These are phyloP conservation scores for Neurospora africana DNA, from an alignment of 495 filamentous ascomycete genomes.

Conservation along the genomic window DNA sequence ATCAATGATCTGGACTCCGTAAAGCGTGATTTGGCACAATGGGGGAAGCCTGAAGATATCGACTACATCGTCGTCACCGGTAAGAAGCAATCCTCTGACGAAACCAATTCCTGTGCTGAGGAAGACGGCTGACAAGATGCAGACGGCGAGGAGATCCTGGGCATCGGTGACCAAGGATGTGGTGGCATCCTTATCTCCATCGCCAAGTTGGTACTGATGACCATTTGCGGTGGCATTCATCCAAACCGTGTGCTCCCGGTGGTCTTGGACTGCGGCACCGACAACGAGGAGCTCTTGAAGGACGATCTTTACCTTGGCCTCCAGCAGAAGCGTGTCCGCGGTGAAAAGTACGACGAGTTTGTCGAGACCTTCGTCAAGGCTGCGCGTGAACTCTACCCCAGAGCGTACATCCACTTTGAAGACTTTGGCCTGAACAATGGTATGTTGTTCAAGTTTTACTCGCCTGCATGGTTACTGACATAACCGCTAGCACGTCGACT, in stretches of 20 bases:
- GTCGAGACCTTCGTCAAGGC: constrained; percentile 63
- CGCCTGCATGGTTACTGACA: background rate
- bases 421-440: constrained; percentile 50
- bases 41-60: constrained; percentile 60
- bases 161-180: constrained; percentile 86
- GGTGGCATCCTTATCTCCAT: constrained; percentile 78
- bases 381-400: constrained; percentile 59
- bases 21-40: constrained; percentile 52
- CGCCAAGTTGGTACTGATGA: constrained; percentile 74
- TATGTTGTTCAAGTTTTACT: background rate
- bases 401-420: constrained; percentile 76
- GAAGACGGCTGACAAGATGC: background rate
- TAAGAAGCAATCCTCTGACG: constrained; percentile 2
- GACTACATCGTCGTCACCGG: constrained; percentile 88
- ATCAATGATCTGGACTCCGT: constrained; percentile 48
- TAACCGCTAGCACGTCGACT: constrained; percentile 43
- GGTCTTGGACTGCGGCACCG: constrained; percentile 78
- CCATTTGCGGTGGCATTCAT: constrained; percentile 76
- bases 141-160: constrained; percentile 59
- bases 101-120: too few species aligned
- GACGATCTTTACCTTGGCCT: constrained; percentile 78
- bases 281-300: constrained; percentile 67
- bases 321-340: constrained; percentile 50
- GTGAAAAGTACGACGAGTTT: constrained; percentile 68
- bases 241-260: constrained; percentile 71